Evolutionary conservation across 2,329 filamentous ascomycete species (phyloP), one percentile per base, ranked within the genome.

Genomic region (Paraphaeosphaeria sporulosa): DNA sequence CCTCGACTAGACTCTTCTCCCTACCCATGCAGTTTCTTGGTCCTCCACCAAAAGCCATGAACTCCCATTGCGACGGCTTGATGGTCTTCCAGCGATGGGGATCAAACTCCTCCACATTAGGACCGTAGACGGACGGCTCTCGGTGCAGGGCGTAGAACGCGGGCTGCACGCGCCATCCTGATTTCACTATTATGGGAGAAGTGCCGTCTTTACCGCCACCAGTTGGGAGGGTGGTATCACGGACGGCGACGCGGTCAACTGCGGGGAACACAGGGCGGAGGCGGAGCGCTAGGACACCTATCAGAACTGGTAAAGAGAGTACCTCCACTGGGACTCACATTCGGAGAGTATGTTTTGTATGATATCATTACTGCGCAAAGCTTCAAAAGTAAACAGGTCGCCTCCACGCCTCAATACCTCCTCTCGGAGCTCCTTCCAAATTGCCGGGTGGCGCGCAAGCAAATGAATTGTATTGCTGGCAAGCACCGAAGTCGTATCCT

Each of bases 71-170:
- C 9, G 21, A 30, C 5, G 57, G 66, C 10, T 60, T 32, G 21
- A 66, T 60, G 4, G 3, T 55, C 4, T 64, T 40, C 65, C 65
- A 68, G 8, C 63, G 51, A 27, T 59, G 47, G 4, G 60, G 60
- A 13, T 44, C 51, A 40, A 60, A 60, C 4, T 52, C 40, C 15
- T 57, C 23, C 0, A 67, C 60, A 19, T 63, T 50, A 2, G 60
- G 61, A 10, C 72, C 67, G 66, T 76, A 83, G 15, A 81, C 67
- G 54, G 78, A 76, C 30, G 74, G 73, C 8, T 80, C 74, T n/a
- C 80, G 76, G 62, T 85, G 83, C 72, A 84, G 82, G 27, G 76
- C 64, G 62, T 80, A 82, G 17, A 79, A 72, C 8, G 64, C 69
- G 62, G 81, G 83, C 8, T 55, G 32, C 15, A 58, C 55, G 3